Evolutionary conservation across 371 early-diverging fungal genomes (phyloP).

Genomic region (Choanephora cucurbitarum): DNA sequence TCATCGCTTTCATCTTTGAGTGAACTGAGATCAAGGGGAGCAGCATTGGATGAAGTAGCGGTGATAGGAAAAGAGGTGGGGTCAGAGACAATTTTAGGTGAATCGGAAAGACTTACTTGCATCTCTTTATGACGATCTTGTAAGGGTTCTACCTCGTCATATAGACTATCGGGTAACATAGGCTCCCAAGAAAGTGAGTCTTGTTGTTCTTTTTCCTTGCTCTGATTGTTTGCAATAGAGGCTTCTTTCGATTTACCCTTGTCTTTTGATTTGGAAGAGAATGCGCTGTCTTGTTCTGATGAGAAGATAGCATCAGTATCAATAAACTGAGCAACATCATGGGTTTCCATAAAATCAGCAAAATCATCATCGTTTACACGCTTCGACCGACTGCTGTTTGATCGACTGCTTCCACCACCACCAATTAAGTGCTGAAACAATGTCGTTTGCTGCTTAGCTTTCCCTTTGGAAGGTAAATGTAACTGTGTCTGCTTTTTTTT

Average conservation of each 20-base stretch:
- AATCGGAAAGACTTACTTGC: neutral
- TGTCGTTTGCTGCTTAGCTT: neutral
- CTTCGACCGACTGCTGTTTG: neutral
- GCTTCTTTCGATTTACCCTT: constrained; percentile 9
- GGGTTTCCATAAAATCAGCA: constrained; percentile 7
- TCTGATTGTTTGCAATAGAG: neutral
- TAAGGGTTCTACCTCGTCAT: neutral
- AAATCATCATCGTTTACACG: constrained; percentile 9
- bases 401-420: too few relatives aligned
- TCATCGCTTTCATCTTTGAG: neutral
- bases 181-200: constrained; percentile 7
- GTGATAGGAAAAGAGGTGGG: neutral
- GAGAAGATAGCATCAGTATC: neutral
- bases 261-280: neutral
- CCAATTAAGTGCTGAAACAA: neutral
- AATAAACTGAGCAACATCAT: constrained; percentile 6
- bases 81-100: neutral
- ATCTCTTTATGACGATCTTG: neutral
- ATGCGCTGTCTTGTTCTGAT: too few relatives aligned
- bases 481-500: constrained; percentile 7
- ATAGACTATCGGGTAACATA: constrained; percentile 9
- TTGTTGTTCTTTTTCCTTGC: too few relatives aligned
- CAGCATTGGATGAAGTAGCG: neutral
- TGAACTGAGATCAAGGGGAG: neutral
- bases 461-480: constrained; percentile 9